phyloP scores from a whole-genome alignment of 768 basidiomycete species.

The Mycena pura region DNA sequence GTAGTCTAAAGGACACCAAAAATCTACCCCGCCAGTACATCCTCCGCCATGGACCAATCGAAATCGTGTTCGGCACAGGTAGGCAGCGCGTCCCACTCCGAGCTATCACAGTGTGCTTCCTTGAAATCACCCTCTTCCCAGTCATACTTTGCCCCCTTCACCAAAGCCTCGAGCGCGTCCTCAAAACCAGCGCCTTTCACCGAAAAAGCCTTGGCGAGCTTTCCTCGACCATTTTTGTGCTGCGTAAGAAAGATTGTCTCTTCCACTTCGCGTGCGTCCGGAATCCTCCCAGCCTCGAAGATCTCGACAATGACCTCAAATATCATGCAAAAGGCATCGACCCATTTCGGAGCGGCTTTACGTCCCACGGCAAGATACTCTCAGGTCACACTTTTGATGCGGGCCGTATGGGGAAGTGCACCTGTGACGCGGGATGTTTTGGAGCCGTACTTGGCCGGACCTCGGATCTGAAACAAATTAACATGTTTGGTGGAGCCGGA shows the following conservation, averaged over 20 bases:
- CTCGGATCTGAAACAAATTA: no score
- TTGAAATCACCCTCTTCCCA: background rate
- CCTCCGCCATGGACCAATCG: background rate
- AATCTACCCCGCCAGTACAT: background rate
- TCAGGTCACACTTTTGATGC: no score
- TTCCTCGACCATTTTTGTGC: background rate
- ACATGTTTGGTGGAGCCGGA: no score
- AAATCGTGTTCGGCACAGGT: background rate
- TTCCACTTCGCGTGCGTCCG: background rate
- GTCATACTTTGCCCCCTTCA: background rate
- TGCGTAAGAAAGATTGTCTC: background rate
- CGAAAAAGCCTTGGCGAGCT: background rate
- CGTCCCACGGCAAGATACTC: background rate
- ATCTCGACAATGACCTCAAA: background rate
- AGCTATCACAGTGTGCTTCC: background rate
- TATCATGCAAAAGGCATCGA: background rate
- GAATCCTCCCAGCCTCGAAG: constrained; percentile 3
- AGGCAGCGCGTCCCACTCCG: constrained; percentile 1
- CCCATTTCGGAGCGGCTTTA: background rate
- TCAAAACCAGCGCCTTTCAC: background rate
- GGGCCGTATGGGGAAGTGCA: no score
- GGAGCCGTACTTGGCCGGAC: no score
- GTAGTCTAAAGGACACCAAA: no score
- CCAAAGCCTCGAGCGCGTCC: constrained; percentile 1
- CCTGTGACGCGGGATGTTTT: no score